Evolutionary conservation across 306 rosid genomes (phyloP).

Genomic region (Rosa rugosa): DNA sequence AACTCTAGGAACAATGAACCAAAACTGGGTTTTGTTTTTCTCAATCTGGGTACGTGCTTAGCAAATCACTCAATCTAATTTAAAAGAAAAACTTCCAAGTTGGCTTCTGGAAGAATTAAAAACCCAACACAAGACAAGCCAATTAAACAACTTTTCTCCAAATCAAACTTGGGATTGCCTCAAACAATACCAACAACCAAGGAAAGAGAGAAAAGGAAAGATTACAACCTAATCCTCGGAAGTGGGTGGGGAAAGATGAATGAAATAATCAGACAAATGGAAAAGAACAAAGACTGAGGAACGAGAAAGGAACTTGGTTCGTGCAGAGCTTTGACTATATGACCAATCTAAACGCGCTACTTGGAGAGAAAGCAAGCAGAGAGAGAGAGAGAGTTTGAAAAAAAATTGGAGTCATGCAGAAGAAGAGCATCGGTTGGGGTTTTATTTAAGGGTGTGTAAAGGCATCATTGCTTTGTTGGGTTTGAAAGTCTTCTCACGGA

Average conservation of each 20-base stretch:
- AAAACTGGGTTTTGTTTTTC: slow-evolving; percentile 6
- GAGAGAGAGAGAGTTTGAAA: not conserved
- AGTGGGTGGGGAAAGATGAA: not conserved
- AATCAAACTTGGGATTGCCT: slow-evolving; percentile 9
- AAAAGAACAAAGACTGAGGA: not conserved
- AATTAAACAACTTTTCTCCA: not conserved
- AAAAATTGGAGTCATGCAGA: not conserved
- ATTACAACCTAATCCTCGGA: not conserved
- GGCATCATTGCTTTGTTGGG: not conserved
- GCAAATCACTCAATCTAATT: not conserved
- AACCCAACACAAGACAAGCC: not conserved
- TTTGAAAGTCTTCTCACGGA: slow-evolving; percentile 1
- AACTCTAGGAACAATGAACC: slow-evolving; percentile 2
- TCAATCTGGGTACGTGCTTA: not conserved
- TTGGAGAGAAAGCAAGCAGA: slow-evolving; percentile 24
- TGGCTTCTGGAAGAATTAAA: not conserved
- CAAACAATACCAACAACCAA: not conserved
- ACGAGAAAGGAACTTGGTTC: slow-evolving; percentile 8
- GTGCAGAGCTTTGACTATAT: slow-evolving; percentile 25
- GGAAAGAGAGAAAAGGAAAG: not conserved
- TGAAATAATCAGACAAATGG: not conserved
- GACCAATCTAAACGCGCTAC: slow-evolving; percentile 24
- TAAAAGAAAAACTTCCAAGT: not conserved
- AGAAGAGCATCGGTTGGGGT: too few relatives aligned
- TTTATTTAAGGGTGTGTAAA: not conserved